A percentile compares a stretch with the other conserved stretches of the same genome.
Evolutionary conservation across 139 green algal species (phyloP).

Genomic region (Auxenochlorella pyrenoidosa): DNA sequence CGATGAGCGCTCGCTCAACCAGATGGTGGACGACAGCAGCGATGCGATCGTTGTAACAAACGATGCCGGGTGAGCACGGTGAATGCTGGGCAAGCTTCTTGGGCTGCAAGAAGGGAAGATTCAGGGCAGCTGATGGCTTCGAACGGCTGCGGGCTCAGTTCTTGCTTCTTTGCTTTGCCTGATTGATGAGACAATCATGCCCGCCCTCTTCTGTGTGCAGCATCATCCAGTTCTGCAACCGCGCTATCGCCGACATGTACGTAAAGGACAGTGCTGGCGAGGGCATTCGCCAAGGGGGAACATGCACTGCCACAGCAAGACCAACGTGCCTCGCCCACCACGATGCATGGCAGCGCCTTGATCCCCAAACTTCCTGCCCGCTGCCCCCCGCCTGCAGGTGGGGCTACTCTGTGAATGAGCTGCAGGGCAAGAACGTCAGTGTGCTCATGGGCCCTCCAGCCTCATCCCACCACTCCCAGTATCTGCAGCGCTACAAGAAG

Average conservation of each 20-base stretch:
- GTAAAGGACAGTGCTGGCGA: too few species aligned
- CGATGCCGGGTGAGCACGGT: neutral
- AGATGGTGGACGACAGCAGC: conserved; percentile 50
- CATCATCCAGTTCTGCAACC: conserved; percentile 1
- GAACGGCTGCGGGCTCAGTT: too few species aligned
- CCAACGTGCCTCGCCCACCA: too few species aligned
- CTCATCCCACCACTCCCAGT: conserved; percentile 16
- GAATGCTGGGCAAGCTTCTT: neutral
- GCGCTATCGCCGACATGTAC: neutral
- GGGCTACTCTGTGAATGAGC: neutral
- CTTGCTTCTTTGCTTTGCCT: too few species aligned
- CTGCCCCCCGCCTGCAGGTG: neutral
- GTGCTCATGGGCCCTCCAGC: conserved; percentile 66
- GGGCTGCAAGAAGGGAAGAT: neutral
- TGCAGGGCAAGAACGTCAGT: conserved; percentile 30
- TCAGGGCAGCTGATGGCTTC: neutral
- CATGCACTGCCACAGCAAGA: too few species aligned
- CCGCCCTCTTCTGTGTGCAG: neutral
- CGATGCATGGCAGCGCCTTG: too few species aligned
- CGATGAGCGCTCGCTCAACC: conserved; percentile 30
- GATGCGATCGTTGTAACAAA: conserved; percentile 34
- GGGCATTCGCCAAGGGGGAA: too few species aligned
- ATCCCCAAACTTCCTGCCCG: neutral
- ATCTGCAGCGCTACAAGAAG: conserved; percentile 36
- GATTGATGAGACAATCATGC: too few species aligned